phyloP scores from a whole-genome alignment of 768 basidiomycete genomes.

The Suillus weaverae region DNA sequence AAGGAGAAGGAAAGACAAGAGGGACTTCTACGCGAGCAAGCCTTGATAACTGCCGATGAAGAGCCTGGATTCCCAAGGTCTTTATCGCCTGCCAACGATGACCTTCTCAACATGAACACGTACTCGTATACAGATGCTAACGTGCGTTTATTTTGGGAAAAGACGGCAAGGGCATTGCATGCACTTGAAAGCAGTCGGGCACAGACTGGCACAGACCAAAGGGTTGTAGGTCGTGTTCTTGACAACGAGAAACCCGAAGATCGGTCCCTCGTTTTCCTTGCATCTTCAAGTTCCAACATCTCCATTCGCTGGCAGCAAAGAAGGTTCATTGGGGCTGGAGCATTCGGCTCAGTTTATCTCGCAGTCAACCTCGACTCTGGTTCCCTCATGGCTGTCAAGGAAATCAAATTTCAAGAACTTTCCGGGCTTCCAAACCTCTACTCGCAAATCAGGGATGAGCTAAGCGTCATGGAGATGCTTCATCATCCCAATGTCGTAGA shows the following conservation, averaged over 20 bases:
- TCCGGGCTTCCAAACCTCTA: conserved; percentile 86
- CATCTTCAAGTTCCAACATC: conserved; percentile 93
- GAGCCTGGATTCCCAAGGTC: conserved; percentile 52
- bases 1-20: conserved; percentile 88
- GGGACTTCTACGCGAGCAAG: conserved; percentile 56
- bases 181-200: conserved; percentile 67
- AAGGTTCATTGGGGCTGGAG: conserved; percentile 96
- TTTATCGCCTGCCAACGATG: conserved; percentile 37
- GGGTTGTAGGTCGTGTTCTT: conserved; percentile 85
- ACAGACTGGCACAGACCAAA: conserved; percentile 63
- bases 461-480: conserved; percentile 96
- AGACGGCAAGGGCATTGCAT: conserved; percentile 55
- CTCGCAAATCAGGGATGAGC: conserved; percentile 92
- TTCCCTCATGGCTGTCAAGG: conserved; percentile 98
- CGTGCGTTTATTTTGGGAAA: conserved; percentile 77
- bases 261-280: conserved; percentile 89
- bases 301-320: conserved; percentile 98
- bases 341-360: conserved; percentile 99
- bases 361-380: conserved; percentile 96
- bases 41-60: conserved; percentile 45
- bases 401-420: conserved; percentile 95
- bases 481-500: conserved; percentile 98
- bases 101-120: conserved; percentile 26
- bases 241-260: conserved; percentile 95
- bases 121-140: conserved; percentile 58